Evolutionary conservation across 208 protist genomes (phyloP), one percentile per base, ranked within the genome.

Genomic region (Willaertia magna): DNA sequence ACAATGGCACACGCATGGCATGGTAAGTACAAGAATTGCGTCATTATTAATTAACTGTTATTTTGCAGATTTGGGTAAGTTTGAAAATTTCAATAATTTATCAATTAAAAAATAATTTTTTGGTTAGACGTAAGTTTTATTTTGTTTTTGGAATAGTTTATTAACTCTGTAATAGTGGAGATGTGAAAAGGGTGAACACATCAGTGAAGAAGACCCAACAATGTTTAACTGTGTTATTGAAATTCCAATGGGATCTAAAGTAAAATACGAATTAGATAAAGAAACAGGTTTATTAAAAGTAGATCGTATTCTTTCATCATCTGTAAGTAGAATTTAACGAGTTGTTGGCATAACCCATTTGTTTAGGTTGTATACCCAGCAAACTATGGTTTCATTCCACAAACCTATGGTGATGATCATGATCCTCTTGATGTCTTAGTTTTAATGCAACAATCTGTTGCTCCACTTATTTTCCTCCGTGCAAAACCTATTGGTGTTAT

Each of bases 371-470:
- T 87, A 34, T 87, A 87, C 42, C 86, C 67, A 16, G 4, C 61
- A 42, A 87, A 76, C 42, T 87, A 87, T 85, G 86, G 86, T 48
- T 87, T 87, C 40, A 87, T 87, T 85, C 86, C 86, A 44, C 48
- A 85, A 87, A 83, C 86, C 16, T 59, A 61, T 85, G 52, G 78
- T 46, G 86, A 87, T n/a, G 86, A 87, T 49, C 6, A 85, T n/a
- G 86, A 87, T 39, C 78, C 78, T 34, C 52, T 87, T 48, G 74
- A 87, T 85, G 86, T 85, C 48, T 75, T 87, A 6, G 86, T 87
- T 0, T 49, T 87, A 7, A 75, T 74, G 48, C 67, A 76, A 85
- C 20, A n/a, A 20, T 12, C 30, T 44, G 76, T 87, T 74, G 34
- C 16, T 49, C 86, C 86, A 67, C 30, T 79, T 16, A 42, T 30